These are phyloP conservation scores for Afroboletus lepidellus DNA, from an alignment of 1,284 basidiomycete genomes.

Conservation along the genomic window DNA sequence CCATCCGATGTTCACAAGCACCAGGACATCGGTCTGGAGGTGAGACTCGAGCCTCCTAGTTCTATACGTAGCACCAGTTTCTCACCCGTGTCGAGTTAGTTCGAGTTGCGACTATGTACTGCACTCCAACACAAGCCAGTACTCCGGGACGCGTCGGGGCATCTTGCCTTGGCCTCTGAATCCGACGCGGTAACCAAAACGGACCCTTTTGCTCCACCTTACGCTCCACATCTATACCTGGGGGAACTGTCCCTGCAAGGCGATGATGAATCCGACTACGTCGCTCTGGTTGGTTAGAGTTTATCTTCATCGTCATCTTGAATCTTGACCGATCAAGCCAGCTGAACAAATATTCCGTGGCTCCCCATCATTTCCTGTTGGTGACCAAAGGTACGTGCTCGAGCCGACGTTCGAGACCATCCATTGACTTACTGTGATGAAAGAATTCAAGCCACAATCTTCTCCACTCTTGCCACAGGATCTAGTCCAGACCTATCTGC, in stretches of 20 bases:
- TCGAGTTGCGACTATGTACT: conserved; percentile 78
- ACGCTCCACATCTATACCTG: conserved; percentile 68
- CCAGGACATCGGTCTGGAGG: conserved; percentile 61
- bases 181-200: conserved; percentile 35
- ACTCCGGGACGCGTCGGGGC: conserved; percentile 45
- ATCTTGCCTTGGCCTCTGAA: conserved; percentile 25
- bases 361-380: conserved; percentile 78
- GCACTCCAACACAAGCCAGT: conserved; percentile 74
- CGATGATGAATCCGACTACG: conserved; percentile 63
- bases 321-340: conserved; percentile 29
- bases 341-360: conserved; percentile 86
- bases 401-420: background rate
- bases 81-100: conserved; percentile 45
- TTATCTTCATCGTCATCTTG: background rate
- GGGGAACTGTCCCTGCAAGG: conserved; percentile 61
- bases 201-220: conserved; percentile 82
- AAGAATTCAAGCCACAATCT: conserved; percentile 73
- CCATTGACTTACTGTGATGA: background rate
- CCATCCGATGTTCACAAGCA: conserved; percentile 65
- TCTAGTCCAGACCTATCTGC: conserved; percentile 67
- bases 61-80: background rate
- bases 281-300: conserved; percentile 61
- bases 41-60: conserved; percentile 31
- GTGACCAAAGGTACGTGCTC: conserved; percentile 66
- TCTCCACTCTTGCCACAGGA: conserved; percentile 77